A percentile compares a stretch with the other conserved stretches of the same genome.
Conservation (phyloP, 2,329 filamentous ascomycete species). For the Lachnum nothofagi region DNA sequence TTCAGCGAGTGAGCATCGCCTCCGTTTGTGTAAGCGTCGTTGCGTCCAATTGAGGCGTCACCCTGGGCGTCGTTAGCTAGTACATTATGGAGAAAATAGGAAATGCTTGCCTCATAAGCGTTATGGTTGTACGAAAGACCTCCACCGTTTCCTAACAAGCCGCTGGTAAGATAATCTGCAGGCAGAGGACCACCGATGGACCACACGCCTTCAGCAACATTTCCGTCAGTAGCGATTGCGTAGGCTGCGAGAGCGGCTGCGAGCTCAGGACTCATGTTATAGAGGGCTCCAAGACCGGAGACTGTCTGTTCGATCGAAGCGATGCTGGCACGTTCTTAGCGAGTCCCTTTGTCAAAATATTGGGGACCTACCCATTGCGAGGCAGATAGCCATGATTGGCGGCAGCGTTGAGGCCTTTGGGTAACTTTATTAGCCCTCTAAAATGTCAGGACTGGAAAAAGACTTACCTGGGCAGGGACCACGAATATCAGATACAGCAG, state of each 20-base stretch:
- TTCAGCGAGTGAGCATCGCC: slow-evolving; percentile 5
- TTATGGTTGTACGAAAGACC: slow-evolving; percentile 6
- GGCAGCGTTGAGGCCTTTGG: slow-evolving; percentile 37
- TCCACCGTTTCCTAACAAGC: not conserved
- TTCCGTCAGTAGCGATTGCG: not conserved
- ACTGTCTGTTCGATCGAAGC: not conserved
- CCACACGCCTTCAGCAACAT: not conserved
- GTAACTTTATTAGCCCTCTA: too few relatives aligned
- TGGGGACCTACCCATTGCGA: slow-evolving; percentile 1
- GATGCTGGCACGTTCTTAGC: not conserved
- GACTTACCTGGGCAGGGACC: slow-evolving; percentile 21
- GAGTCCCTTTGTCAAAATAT: not conserved
- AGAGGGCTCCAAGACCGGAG: not conserved
- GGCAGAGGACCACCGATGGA: slow-evolving; percentile 8
- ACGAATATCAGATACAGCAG: slow-evolving; percentile 4
- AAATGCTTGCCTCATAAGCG: slow-evolving; percentile 5
- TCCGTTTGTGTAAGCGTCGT: slow-evolving; percentile 5
- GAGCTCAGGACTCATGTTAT: slow-evolving; percentile 1
- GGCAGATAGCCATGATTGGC: slow-evolving; percentile 37
- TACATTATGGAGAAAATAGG: not conserved
- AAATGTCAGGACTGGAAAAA: too few relatives aligned
- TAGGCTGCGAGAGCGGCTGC: not conserved
- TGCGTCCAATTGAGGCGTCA: slow-evolving; percentile 1
- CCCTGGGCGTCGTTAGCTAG: not conserved
- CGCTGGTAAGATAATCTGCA: not conserved